These are phyloP conservation scores for Mucor piriformis DNA, from an alignment of 371 early-diverging fungal genomes.

Conservation along the genomic window DNA sequence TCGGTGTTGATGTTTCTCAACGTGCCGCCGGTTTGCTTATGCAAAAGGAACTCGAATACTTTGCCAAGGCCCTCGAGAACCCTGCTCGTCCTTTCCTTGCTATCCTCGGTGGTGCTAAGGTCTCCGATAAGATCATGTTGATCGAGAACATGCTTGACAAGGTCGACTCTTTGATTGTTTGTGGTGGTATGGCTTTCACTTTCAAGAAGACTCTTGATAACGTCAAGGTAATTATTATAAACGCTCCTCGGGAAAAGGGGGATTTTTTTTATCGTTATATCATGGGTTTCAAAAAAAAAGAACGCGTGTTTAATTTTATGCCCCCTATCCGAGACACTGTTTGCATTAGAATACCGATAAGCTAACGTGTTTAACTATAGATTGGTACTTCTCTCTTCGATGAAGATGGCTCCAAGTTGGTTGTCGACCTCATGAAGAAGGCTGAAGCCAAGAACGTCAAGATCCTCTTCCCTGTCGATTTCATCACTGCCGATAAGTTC, in stretches of 20 bases:
- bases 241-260: neutral
- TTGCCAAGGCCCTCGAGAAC: constrained; percentile 92
- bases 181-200: constrained; percentile 98
- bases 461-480: constrained; percentile 92
- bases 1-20: constrained; percentile 90
- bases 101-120: constrained; percentile 99
- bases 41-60: constrained; percentile 99
- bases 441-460: constrained; percentile 88
- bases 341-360: constrained; percentile 3
- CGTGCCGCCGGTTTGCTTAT: constrained; percentile 97
- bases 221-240: constrained; percentile 66
- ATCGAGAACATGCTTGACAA: constrained; percentile 96
- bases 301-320: constrained; percentile 8
- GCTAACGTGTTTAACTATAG: constrained; percentile 30
- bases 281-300: constrained; percentile 25
- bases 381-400: constrained; percentile 96
- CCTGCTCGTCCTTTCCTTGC: constrained; percentile 96
- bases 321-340: neutral
- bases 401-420: constrained; percentile 85
- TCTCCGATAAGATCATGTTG: constrained; percentile 98
- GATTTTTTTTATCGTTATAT: neutral
- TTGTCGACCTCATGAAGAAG: constrained; percentile 79
- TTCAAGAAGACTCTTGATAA: constrained; percentile 90
- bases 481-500: constrained; percentile 88
- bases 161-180: constrained; percentile 89